Evolutionary conservation across 2,329 filamentous ascomycete species (phyloP).

Genomic region (Didymellaceae sp.): DNA sequence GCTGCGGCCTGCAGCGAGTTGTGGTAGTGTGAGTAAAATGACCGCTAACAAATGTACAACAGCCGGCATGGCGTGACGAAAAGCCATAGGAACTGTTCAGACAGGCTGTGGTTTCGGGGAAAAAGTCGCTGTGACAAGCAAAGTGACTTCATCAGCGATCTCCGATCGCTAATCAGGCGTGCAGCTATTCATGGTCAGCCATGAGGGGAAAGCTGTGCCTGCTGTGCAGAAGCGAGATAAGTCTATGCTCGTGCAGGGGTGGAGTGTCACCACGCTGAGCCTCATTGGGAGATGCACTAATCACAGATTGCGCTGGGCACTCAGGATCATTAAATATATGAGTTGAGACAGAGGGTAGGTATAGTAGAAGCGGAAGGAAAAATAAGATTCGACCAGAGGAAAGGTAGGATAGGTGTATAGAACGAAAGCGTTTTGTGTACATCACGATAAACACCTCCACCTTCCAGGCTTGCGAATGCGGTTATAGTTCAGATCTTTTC

Average conservation of each 20-base stretch:
- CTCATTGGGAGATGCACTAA: neutral
- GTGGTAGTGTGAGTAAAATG: neutral
- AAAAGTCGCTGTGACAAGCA: too few species aligned
- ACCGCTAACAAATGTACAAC: neutral
- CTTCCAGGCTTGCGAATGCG: too few species aligned
- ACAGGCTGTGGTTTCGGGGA: too few species aligned
- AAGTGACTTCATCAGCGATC: neutral
- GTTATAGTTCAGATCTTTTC: conserved; percentile 44
- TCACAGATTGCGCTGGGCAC: neutral
- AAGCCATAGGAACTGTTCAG: too few species aligned
- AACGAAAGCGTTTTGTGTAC: too few species aligned
- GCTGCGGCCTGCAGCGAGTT: neutral
- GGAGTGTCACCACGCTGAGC: neutral
- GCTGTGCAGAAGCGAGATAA: conserved; percentile 8
- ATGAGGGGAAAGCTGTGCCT: neutral
- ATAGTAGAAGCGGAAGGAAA: too few species aligned
- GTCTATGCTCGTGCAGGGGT: neutral
- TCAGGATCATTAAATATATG: too few species aligned
- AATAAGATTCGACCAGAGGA: too few species aligned
- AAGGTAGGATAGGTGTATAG: too few species aligned
- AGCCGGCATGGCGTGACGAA: neutral
- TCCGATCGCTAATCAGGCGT: neutral
- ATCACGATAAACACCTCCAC: too few species aligned
- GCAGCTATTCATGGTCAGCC: neutral
- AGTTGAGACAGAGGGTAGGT: too few species aligned